A percentile compares a stretch with the other conserved stretches of the same genome.
These are phyloP conservation scores for Camelina hispida DNA, from an alignment of 345 rosid species.

Conservation along the genomic window DNA sequence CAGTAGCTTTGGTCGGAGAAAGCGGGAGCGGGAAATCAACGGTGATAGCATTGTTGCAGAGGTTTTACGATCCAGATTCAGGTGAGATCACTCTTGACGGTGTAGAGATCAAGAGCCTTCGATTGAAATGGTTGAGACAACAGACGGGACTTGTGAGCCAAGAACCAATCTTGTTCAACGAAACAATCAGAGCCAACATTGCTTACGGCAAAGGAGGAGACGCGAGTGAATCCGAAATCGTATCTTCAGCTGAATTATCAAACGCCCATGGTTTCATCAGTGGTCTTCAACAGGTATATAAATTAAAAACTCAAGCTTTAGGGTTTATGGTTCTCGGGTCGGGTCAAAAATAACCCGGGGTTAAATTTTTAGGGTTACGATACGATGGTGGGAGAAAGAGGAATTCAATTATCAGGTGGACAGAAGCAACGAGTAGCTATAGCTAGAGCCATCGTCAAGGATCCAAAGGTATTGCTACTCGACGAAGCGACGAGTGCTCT, in stretches of 20 bases:
- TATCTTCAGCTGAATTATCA: slow-evolving; percentile 72
- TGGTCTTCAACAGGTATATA: slow-evolving; percentile 68
- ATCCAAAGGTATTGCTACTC: slow-evolving; percentile 62
- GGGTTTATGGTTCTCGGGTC: slow-evolving; percentile 53
- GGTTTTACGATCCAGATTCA: slow-evolving; percentile 83
- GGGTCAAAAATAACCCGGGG: background rate
- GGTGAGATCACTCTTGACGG: slow-evolving; percentile 78
- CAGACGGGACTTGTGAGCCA: slow-evolving; percentile 89
- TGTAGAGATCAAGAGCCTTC: slow-evolving; percentile 58
- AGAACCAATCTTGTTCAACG: slow-evolving; percentile 76
- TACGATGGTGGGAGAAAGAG: slow-evolving; percentile 74
- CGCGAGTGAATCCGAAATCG: slow-evolving; percentile 73
- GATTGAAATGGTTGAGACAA: slow-evolving; percentile 76
- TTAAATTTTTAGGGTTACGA: slow-evolving; percentile 58
- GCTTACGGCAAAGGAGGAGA: slow-evolving; percentile 81
- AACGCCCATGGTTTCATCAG: slow-evolving; percentile 88
- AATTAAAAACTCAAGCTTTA: background rate
- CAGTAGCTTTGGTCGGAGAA: slow-evolving; percentile 88
- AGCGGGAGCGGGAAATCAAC: slow-evolving; percentile 94
- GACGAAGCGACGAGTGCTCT: slow-evolving; percentile 88
- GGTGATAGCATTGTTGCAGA: slow-evolving; percentile 69
- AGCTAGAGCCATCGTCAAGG: slow-evolving; percentile 76
- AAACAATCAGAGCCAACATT: slow-evolving; percentile 76
- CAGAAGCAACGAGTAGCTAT: slow-evolving; percentile 85
- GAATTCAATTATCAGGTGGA: slow-evolving; percentile 71